Base-by-base conservation (phyloP, 768 basidiomycete genomes). In the Rhizopogon roseolus region DNA sequence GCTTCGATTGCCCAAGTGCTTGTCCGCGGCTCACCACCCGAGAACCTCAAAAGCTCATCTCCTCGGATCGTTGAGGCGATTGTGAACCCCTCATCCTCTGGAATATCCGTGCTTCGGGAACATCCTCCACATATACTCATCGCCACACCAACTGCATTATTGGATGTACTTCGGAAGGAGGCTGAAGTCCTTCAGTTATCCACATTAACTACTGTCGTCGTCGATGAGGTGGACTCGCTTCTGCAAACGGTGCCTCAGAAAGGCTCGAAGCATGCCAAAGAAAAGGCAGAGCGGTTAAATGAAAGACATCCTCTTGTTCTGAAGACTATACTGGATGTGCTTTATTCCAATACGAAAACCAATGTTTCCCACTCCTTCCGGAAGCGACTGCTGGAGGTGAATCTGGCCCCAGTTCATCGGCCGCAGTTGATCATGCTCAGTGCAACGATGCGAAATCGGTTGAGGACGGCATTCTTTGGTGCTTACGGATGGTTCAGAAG, bases 151-250 rank as follows among this genome's bases (percentile, higher is more conserved):
- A 81, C 85, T 56, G 86, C 85, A 5, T 57, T 88, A 5, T 62
- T 81, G 60, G 88, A 88, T 45, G 71, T 83, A 28, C 71, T 80
- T 25, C 66, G 76, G 39, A 62, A 66, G 50, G 76, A 81, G 43
- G 60, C 73, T 1, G 60, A 69, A 17, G 74, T 70, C 13, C 65
- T 88, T 17, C 73, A 74, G 50, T 56, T 87, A 45, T 60, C 66
- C 6, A 68, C 66, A 46, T 67, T 88, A 49, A 78, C 78, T 13
- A 79, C 77, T 2, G 76, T 91, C 44, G 82, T 84, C 36, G 81
- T 90, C 52, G 89, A 91, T 58, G 89, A 91, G 64, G 84, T 81
- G 44, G 90, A 91, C 62, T 86, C 84, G 65, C 71, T 90, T 39
- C 72, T 92, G 51, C 80, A 79, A 54, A 79, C 75, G 2, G 68